These are phyloP conservation scores for Carex cristatella DNA, from an alignment of 176 grass and related monocot species.

Conservation along the genomic window DNA sequence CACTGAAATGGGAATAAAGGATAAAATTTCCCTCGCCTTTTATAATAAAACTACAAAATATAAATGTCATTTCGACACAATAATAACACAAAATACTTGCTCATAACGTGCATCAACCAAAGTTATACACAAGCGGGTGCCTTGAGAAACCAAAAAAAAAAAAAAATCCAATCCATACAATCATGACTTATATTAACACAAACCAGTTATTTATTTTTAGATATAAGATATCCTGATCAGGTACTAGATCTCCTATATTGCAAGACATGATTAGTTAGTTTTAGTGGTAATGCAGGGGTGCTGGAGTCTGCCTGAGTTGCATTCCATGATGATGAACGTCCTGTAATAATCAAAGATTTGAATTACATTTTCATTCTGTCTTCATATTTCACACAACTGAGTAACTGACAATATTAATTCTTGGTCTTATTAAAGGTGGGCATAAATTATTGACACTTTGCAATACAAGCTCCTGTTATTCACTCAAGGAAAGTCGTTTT, in stretches of 20 bases:
- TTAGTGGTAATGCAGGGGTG: slow-evolving; percentile 71
- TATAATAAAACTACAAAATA: slow-evolving; percentile 4
- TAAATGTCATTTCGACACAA: neutral
- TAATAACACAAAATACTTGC: neutral
- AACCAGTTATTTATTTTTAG: slow-evolving; percentile 14
- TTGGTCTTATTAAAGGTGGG: too few species aligned
- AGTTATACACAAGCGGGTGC: slow-evolving; percentile 2
- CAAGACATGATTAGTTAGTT: slow-evolving; percentile 7
- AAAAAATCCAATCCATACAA: neutral
- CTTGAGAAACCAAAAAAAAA: neutral
- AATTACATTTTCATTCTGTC: neutral
- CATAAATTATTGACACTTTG: too few species aligned
- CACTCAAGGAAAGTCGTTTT: too few species aligned
- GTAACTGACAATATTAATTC: neutral
- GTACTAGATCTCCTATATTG: neutral
- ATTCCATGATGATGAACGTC: slow-evolving; percentile 84
- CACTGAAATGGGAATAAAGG: neutral
- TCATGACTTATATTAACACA: neutral
- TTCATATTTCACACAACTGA: neutral
- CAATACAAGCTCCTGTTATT: neutral
- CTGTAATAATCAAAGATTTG: slow-evolving; percentile 29
- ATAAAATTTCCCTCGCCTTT: neutral
- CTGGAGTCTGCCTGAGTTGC: slow-evolving; percentile 65
- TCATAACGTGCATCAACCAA: neutral
- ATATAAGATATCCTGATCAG: neutral